Percentiles rank a stretch among this genome's conserved stretches.
Conservation (phyloP, 2,329 filamentous ascomycete genomes). For the Monosporascus ibericus region DNA sequence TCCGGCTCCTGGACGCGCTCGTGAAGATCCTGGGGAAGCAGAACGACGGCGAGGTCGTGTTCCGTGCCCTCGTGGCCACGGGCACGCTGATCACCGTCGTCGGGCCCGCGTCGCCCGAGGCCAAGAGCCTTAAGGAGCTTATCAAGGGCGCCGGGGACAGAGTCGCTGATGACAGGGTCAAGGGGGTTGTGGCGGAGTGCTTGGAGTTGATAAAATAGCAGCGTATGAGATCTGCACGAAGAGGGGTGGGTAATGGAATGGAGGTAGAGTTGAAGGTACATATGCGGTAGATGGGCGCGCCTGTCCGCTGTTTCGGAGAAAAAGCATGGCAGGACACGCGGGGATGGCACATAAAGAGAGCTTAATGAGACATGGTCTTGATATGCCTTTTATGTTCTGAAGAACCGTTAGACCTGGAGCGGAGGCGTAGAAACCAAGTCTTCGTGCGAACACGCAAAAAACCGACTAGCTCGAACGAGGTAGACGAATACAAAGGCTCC, state of each 20-base stretch:
- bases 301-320: constrained; percentile 3
- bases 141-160: constrained; percentile 38
- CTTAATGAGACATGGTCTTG: too few species aligned
- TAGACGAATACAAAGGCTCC: too few species aligned
- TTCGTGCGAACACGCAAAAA: too few species aligned
- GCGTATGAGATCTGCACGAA: background rate
- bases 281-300: background rate
- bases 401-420: too few species aligned
- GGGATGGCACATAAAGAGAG: too few species aligned
- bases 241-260: background rate
- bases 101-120: constrained; percentile 35
- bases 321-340: too few species aligned
- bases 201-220: constrained; percentile 27
- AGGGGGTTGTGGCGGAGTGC: constrained; percentile 41
- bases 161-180: constrained; percentile 40
- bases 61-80: constrained; percentile 72
- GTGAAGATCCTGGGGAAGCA: constrained; percentile 58
- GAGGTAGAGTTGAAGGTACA: too few species aligned
- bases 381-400: too few species aligned
- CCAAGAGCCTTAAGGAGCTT: constrained; percentile 36
- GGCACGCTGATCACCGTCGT: constrained; percentile 68
- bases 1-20: constrained; percentile 54
- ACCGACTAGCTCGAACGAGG: too few species aligned
- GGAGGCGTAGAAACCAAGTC: too few species aligned
- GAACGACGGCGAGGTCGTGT: constrained; percentile 75